These are phyloP conservation scores for Metschnikowia kunwiensis DNA, from an alignment of 805 yeast genomes.

Conservation along the genomic window DNA sequence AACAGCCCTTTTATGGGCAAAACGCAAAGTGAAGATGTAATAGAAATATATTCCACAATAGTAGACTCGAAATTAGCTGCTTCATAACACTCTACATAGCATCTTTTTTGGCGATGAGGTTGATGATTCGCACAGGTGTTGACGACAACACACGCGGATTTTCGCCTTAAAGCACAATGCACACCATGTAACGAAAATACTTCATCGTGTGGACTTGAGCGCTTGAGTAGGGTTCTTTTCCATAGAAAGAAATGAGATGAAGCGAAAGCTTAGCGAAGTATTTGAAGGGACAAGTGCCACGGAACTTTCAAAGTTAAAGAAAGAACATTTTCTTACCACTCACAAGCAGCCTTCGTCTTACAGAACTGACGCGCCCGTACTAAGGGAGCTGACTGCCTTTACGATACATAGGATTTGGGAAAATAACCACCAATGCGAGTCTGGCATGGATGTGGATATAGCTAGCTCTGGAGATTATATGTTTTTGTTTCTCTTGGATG, in stretches of 20 bases:
- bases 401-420: not conserved
- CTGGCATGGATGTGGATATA: slow-evolving; percentile 6
- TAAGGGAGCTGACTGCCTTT: not conserved
- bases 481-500: slow-evolving; percentile 29
- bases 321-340: not conserved
- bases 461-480: slow-evolving; percentile 1
- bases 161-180: too few species aligned
- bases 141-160: too few species aligned
- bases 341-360: not conserved
- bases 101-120: too few species aligned
- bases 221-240: too few species aligned
- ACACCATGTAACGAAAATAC: too few species aligned
- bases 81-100: too few species aligned
- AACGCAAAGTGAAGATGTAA: too few species aligned
- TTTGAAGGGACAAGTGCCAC: not conserved
- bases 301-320: not conserved
- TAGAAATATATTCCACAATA: too few species aligned
- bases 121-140: too few species aligned
- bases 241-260: slow-evolving; percentile 4
- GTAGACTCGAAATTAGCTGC: too few species aligned
- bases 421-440: not conserved
- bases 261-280: slow-evolving; percentile 4
- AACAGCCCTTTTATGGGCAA: too few species aligned
- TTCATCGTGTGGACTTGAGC: too few species aligned
- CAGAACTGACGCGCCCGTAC: not conserved